Evolutionary conservation across 192 early-diverging fungal genomes (phyloP), one percentile per base, ranked within the genome.

Genomic region (Chytriomyces sp.): DNA sequence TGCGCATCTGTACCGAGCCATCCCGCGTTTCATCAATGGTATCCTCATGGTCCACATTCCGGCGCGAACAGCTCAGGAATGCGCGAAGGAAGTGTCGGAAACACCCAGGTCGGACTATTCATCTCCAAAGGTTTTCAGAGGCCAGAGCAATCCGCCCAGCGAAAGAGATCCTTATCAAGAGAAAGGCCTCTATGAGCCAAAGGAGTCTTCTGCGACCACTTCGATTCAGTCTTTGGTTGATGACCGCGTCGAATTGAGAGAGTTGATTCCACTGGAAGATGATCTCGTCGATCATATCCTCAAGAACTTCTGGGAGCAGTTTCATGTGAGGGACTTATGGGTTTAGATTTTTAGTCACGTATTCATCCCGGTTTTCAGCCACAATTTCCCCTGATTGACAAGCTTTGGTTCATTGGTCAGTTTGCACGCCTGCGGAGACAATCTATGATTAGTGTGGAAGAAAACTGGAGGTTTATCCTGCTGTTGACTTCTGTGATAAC

Each of bases 11-110:
- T 64, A 64, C 28, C 40, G 49, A 52, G 22, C 63, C 17, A 64
- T 64, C 22, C 63, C 63, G 49, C 63, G 63, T 7, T 64, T 52
- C 34, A 17, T 26, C 28, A 64, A 64, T 37, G 60, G 60, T 39
- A 39, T 39, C 30, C 30, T 62, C n/a, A 68, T 68, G 65, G 65
- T 68, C 34, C 65, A 68, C 34, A 68, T 68, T 32, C 65, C 65
- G 19, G 65, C 65, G 19, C 7, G 44, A 49, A 49, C 44, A 22
- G 1, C 22, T 14, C 17, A 14, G 17, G 44, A 49, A 14, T 14
- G 22, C 14, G 44, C 44, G 22, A 49, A 49, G 22, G 44, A 49
- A 49, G 44, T 22, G 17, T 49, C 44, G 22, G 44, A 49, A 49
- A 49, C 44, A 3, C 44, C 44, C 17, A 14, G 44, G 1, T 49